Evolutionary conservation across 2,329 filamentous ascomycete genomes (phyloP), one percentile per base, ranked within the genome.

Genomic region (Amesomyces nigricolor): DNA sequence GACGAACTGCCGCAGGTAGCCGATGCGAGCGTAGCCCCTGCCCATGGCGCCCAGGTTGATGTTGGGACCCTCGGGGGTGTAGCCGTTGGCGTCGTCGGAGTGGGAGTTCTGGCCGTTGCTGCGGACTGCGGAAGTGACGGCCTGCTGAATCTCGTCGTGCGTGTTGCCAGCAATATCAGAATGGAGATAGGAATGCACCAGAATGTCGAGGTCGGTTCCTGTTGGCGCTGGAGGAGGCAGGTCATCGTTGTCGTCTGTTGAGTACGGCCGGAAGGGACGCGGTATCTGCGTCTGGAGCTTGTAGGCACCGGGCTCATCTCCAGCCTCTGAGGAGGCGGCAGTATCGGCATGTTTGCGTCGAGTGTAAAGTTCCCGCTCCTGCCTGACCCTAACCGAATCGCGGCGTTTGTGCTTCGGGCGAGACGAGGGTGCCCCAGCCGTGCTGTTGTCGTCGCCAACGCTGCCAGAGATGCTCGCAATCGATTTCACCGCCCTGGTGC

Each of bases 321-420:
- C 79, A 6, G 75, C 76, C 58, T 82, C 79, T 10, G 80, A 83
- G 11, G 79, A 80, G 0, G 78, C 83, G 14, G 86, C 80, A 8
- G 87, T 89, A 13, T 81, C 78, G 6, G 80, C 75, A 49, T 79
- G 80, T 72, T 84, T 88, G 70, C 89, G 90, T 30, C 92, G 83
- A 0, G 91, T 96, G 67, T 88, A 99, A 1, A 99, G 80, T 67
- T 95, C 89, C 49, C 88, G 82, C 65, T 97, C 94, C 69, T 99
- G 94, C 61, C 87, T 89, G 64, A 88, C 78, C 63, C 86, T 88
- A 57, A 99, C 79, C 0, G 92, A 97, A 54, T 91, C 83, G 53
- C 85, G 85, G 26, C 91, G 85, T 65, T 85, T 88, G 61, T 73
- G 76, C 67, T 81, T 86, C 0, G 87, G 88, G 50, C 88, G 80